phyloP scores from a whole-genome alignment of 768 basidiomycete species.

The Amanita pallidorosea region DNA sequence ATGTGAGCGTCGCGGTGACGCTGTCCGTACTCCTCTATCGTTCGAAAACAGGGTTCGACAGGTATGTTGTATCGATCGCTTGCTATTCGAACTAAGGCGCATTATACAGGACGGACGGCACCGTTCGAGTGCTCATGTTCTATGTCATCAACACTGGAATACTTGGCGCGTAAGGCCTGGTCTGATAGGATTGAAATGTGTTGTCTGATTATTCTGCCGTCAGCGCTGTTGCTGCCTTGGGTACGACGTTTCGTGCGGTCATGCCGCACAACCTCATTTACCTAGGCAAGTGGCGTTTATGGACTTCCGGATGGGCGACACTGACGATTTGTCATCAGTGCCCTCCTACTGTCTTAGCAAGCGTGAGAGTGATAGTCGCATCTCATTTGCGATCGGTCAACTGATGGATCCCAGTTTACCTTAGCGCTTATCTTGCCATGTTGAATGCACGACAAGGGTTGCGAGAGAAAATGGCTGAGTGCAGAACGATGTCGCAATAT shows the following conservation, averaged over 20 bases:
- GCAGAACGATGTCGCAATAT: slow-evolving; percentile 22
- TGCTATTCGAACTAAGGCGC: background rate
- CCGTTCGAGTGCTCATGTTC: slow-evolving; percentile 34
- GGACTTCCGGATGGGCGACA: background rate
- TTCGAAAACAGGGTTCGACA: slow-evolving; percentile 41
- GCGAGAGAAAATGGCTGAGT: slow-evolving; percentile 22
- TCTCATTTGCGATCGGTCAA: background rate
- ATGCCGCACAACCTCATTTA: slow-evolving; percentile 52
- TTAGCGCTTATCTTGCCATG: slow-evolving; percentile 48
- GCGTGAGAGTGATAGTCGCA: slow-evolving; percentile 22
- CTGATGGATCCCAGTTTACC: slow-evolving; percentile 30
- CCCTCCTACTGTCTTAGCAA: slow-evolving; percentile 46
- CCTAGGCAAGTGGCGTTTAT: slow-evolving; percentile 22
- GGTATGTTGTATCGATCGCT: slow-evolving; percentile 17
- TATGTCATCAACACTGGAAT: slow-evolving; percentile 48
- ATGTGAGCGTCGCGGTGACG: slow-evolving; percentile 37
- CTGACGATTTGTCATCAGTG: slow-evolving; percentile 13
- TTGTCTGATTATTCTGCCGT: background rate
- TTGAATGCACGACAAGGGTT: slow-evolving; percentile 37
- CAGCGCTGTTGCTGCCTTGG: slow-evolving; percentile 37
- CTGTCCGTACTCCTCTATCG: slow-evolving; percentile 38
- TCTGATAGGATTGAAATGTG: background rate
- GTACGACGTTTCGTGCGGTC: slow-evolving; percentile 32
- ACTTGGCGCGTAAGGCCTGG: slow-evolving; percentile 26
- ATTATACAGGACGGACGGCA: slow-evolving; percentile 33